A percentile compares a stretch with the other conserved stretches of the same genome.
Conservation (phyloP, 768 basidiomycete genomes). For the Suillus decipiens region DNA sequence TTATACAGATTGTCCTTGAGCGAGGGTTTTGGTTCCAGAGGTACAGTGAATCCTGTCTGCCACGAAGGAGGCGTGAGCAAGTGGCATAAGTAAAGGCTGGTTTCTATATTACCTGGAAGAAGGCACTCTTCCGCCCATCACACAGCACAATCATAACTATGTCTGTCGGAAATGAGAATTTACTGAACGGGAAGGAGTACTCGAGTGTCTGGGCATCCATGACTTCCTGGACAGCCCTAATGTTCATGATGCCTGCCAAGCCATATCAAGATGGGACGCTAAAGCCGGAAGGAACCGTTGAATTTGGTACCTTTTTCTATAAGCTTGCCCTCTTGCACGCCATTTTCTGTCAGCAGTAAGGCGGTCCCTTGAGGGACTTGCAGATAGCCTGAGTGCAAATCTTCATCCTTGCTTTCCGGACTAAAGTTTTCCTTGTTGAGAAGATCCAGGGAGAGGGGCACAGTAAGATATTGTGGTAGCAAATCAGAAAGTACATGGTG, state of each 20-base stretch:
- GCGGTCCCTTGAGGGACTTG: constrained; percentile 67
- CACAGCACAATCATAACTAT: constrained; percentile 62
- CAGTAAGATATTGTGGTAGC: constrained; percentile 53
- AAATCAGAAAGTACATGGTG: constrained; percentile 56
- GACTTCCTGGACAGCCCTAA: constrained; percentile 62
- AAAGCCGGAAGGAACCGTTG: neutral
- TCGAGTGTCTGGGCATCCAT: constrained; percentile 66
- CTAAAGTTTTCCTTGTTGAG: constrained; percentile 60
- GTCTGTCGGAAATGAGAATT: constrained; percentile 73
- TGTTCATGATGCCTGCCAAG: constrained; percentile 57
- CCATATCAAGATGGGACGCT: neutral
- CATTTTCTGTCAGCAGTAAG: constrained; percentile 65
- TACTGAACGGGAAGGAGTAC: constrained; percentile 77
- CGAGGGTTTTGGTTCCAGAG: constrained; percentile 40
- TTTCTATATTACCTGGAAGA: constrained; percentile 57
- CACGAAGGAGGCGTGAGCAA: constrained; percentile 5
- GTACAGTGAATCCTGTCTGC: constrained; percentile 63
- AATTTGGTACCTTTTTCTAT: constrained; percentile 43
- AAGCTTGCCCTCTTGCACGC: constrained; percentile 67
- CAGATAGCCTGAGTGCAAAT: constrained; percentile 72
- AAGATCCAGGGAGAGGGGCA: constrained; percentile 63
- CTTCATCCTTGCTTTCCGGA: constrained; percentile 70
- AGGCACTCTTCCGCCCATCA: constrained; percentile 67
- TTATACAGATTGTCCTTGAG: constrained; percentile 48
- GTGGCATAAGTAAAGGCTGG: neutral